phyloP scores from a whole-genome alignment of 1,284 basidiomycete species.

The Omphalotus olearius region DNA sequence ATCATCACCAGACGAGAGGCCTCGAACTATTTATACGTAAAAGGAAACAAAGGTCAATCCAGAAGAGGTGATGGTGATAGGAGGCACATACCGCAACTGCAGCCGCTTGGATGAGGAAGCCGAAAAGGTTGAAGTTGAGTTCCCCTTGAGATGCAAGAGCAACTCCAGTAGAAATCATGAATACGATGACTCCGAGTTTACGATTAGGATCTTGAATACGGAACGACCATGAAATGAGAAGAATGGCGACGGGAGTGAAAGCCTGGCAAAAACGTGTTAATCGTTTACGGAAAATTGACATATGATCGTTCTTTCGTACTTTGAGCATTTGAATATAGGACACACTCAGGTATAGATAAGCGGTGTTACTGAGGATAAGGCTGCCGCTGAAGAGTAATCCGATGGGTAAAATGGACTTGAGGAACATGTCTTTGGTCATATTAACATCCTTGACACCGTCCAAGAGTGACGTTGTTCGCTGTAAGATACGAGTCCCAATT shows the following conservation, averaged over 20 bases:
- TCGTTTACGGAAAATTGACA: constrained; percentile 4
- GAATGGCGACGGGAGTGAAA: constrained; percentile 94
- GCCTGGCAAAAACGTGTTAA: constrained; percentile 46
- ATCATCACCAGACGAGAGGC: constrained; percentile 94
- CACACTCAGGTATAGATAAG: constrained; percentile 89
- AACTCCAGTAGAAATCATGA: constrained; percentile 89
- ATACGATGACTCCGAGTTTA: constrained; percentile 80
- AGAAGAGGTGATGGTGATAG: constrained; percentile 6
- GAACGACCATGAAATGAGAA: constrained; percentile 91
- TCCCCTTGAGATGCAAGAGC: constrained; percentile 88
- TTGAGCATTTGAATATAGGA: constrained; percentile 99
- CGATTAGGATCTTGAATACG: constrained; percentile 86
- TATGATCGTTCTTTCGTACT: constrained; percentile 35
- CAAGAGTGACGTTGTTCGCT: constrained; percentile 85
- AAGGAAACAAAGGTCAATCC: not conserved
- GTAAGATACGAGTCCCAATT: constrained; percentile 84
- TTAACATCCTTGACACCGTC: constrained; percentile 87
- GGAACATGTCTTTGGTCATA: constrained; percentile 79
- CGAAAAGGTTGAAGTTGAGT: constrained; percentile 78
- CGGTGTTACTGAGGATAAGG: constrained; percentile 91
- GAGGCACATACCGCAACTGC: constrained; percentile 64
- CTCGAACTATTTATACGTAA: constrained; percentile 58
- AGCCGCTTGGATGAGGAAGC: constrained; percentile 82
- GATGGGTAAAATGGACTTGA: constrained; percentile 90
- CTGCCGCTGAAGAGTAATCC: constrained; percentile 90